phyloP scores from a whole-genome alignment of 768 basidiomycete genomes.

The Russula earlei region DNA sequence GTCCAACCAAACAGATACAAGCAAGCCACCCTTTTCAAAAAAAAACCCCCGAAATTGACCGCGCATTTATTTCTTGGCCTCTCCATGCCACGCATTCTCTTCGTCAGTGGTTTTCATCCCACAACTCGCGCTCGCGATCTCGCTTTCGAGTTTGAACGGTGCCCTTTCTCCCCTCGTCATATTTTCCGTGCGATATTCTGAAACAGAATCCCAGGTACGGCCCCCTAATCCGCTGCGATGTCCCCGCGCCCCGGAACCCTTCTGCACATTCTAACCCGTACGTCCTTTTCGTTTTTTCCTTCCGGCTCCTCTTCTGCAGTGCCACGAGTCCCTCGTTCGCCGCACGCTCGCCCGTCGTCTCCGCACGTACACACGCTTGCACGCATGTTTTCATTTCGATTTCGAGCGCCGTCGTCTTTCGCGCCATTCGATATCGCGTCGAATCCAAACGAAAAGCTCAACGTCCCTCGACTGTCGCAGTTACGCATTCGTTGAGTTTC shows the following conservation, averaged over 20 bases:
- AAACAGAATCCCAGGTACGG: constrained; percentile 47
- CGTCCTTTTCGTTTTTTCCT: constrained; percentile 35
- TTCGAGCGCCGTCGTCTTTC: constrained; percentile 22
- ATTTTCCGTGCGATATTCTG: neutral
- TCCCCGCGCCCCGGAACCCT: constrained; percentile 77
- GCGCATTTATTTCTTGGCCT: neutral
- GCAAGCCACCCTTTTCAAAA: neutral
- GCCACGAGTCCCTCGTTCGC: constrained; percentile 18
- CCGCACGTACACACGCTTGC: constrained; percentile 10
- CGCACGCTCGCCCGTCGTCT: constrained; percentile 19
- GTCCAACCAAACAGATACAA: neutral
- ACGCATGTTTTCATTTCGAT: constrained; percentile 18
- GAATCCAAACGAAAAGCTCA: constrained; percentile 43
- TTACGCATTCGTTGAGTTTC: constrained; percentile 83
- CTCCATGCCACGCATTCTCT: constrained; percentile 71
- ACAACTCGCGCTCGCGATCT: constrained; percentile 76
- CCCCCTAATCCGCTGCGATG: constrained; percentile 79
- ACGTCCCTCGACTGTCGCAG: constrained; percentile 46
- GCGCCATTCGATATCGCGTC: constrained; percentile 20
- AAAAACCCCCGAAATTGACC: neutral
- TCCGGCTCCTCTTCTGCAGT: constrained; percentile 23
- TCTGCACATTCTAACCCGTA: constrained; percentile 71
- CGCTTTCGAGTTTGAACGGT: constrained; percentile 85
- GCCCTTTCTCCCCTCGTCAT: constrained; percentile 8
- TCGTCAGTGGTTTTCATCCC: constrained; percentile 79